These are phyloP conservation scores for Artomyces pyxidatus DNA, from an alignment of 768 basidiomycete species.

Conservation along the genomic window DNA sequence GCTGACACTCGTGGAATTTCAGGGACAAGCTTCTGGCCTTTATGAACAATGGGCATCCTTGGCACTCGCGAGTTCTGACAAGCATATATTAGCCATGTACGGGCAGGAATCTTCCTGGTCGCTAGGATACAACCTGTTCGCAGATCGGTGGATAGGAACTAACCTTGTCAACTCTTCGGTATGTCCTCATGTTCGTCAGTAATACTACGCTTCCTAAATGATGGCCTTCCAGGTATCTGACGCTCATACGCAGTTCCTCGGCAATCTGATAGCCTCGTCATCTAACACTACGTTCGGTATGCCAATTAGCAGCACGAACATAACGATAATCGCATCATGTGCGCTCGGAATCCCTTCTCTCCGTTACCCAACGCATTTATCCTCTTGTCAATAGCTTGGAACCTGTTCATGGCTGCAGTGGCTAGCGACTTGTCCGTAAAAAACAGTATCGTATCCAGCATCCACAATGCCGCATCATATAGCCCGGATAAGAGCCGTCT, in stretches of 20 bases:
- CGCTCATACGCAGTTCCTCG: slow-evolving; percentile 9
- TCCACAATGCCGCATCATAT: background rate
- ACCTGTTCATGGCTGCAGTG: slow-evolving; percentile 9
- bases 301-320: slow-evolving; percentile 11
- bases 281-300: background rate
- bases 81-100: slow-evolving; percentile 8
- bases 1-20: background rate
- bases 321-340: no score
- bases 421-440: background rate
- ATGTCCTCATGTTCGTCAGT: background rate
- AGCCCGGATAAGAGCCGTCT: background rate
- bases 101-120: slow-evolving; percentile 8
- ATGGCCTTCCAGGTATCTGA: background rate
- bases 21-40: background rate
- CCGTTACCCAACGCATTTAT: no score
- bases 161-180: slow-evolving; percentile 5
- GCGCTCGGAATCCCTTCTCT: no score
- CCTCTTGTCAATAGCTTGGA: slow-evolving; percentile 6
- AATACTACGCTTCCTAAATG: background rate
- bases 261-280: background rate
- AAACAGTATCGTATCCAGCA: background rate
- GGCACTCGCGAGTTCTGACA: slow-evolving; percentile 6
- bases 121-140: slow-evolving; percentile 12
- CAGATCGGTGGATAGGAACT: slow-evolving; percentile 9
- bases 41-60: slow-evolving; percentile 6